These are phyloP conservation scores for Beauveria brongniartii DNA, from an alignment of 2,329 filamentous ascomycete genomes.

Conservation along the genomic window DNA sequence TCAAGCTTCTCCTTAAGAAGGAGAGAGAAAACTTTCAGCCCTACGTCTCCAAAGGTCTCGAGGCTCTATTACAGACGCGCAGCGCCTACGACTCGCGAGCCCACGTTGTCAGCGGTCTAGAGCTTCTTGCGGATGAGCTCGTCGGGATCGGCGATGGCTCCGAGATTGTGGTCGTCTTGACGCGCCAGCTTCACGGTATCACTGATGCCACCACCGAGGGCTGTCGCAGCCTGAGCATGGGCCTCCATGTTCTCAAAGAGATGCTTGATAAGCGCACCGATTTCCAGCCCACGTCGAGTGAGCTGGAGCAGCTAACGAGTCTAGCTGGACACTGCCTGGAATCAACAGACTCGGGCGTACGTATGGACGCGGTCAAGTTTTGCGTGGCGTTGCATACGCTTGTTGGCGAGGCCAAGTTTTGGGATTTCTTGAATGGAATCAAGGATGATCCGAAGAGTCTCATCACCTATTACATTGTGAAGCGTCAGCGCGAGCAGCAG, in stretches of 20 bases:
- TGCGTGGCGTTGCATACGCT: conserved; percentile 62
- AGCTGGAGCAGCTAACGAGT: conserved; percentile 42
- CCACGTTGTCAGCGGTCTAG: conserved; percentile 66
- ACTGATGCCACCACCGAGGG: conserved; percentile 37
- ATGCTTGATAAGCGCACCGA: conserved; percentile 43
- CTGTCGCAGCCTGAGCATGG: conserved; percentile 50
- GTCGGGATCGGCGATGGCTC: conserved; percentile 55
- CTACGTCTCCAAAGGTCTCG: conserved; percentile 60
- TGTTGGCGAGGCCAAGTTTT: conserved; percentile 56
- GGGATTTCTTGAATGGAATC: conserved; percentile 55
- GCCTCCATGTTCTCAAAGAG: conserved; percentile 53
- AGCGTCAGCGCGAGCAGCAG: conserved; percentile 49
- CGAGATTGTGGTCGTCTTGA: conserved; percentile 50
- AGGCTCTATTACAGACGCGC: conserved; percentile 57
- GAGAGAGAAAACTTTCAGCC: conserved; percentile 58
- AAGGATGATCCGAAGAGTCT: conserved; percentile 68
- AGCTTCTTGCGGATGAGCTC: conserved; percentile 65
- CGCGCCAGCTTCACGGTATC: conserved; percentile 34
- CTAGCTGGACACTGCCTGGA: conserved; percentile 51
- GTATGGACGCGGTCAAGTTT: conserved; percentile 73
- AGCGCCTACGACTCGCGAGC: conserved; percentile 58
- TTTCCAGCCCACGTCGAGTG: conserved; percentile 42
- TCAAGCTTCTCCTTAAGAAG: conserved; percentile 63
- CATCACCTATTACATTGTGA: conserved; percentile 75
- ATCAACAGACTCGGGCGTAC: conserved; percentile 52